Evolutionary conservation across 257 asterid genomes (phyloP).

Genomic region (Leptodermis oblonga): DNA sequence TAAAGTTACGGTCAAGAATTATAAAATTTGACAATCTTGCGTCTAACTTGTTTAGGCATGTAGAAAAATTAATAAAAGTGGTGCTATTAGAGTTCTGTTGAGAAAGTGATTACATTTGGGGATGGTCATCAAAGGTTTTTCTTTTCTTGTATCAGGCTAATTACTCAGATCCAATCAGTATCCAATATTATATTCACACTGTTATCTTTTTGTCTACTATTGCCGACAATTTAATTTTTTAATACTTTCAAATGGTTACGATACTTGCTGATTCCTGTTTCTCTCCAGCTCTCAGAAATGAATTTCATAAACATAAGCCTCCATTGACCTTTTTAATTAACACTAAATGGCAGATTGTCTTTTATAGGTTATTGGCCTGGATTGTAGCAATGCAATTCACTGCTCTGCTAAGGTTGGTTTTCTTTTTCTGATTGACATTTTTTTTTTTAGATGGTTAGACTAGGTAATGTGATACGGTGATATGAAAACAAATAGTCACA

Average conservation of each 20-base stretch:
- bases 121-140: neutral
- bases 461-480: neutral
- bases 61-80: neutral
- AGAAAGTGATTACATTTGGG: neutral
- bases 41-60: neutral
- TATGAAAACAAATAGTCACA: neutral
- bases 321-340: slow-evolving; percentile 2
- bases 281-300: slow-evolving; percentile 18
- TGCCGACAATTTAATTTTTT: neutral
- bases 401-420: slow-evolving; percentile 92
- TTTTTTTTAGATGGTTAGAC: neutral
- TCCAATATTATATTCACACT: neutral
- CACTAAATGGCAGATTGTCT: slow-evolving; percentile 25
- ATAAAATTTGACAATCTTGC: neutral
- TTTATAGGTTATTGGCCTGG: slow-evolving; percentile 84
- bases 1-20: neutral
- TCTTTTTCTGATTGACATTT: slow-evolving; percentile 8
- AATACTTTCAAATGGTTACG: neutral
- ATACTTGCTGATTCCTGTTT: slow-evolving; percentile 10
- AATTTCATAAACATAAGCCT: slow-evolving; percentile 12
- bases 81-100: neutral
- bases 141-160: neutral
- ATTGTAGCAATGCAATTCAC: slow-evolving; percentile 81
- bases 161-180: neutral
- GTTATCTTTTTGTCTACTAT: neutral